Evolutionary conservation across 768 basidiomycete species (phyloP).

Genomic region (Russula olivacea): DNA sequence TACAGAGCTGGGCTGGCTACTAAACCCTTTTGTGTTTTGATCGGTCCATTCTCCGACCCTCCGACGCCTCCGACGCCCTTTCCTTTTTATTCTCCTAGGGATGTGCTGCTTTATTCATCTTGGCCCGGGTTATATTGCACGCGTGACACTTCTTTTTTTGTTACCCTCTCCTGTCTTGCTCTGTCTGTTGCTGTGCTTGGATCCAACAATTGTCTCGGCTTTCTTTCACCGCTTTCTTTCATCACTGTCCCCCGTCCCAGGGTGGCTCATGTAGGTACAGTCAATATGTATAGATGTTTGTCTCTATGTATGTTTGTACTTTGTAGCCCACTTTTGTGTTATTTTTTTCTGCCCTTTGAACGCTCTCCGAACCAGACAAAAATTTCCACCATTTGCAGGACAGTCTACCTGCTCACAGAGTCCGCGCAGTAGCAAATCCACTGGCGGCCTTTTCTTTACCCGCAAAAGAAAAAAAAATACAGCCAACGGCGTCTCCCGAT

Average conservation of each 20-base stretch:
- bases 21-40: neutral
- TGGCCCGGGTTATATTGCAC: constrained; percentile 3
- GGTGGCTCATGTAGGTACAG: constrained; percentile 18
- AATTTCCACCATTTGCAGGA: neutral
- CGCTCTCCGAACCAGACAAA: neutral
- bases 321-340: constrained; percentile 11
- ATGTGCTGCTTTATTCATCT: constrained; percentile 8
- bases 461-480: constrained; percentile 13
- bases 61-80: neutral
- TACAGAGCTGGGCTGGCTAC: constrained; percentile 19
- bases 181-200: constrained; percentile 5
- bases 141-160: constrained; percentile 7
- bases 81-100: constrained; percentile 2
- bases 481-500: constrained; percentile 13
- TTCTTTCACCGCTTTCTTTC: no score
- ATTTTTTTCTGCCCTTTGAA: neutral
- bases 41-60: neutral
- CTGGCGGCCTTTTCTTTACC: neutral
- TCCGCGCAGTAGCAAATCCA: neutral
- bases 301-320: constrained; percentile 19
- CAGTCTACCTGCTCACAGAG: neutral
- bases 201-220: constrained; percentile 4
- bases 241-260: neutral
- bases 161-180: neutral
- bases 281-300: constrained; percentile 17